Evolutionary conservation across 305 asterid genomes (phyloP).

Genomic region (Coffea humblotiana): DNA sequence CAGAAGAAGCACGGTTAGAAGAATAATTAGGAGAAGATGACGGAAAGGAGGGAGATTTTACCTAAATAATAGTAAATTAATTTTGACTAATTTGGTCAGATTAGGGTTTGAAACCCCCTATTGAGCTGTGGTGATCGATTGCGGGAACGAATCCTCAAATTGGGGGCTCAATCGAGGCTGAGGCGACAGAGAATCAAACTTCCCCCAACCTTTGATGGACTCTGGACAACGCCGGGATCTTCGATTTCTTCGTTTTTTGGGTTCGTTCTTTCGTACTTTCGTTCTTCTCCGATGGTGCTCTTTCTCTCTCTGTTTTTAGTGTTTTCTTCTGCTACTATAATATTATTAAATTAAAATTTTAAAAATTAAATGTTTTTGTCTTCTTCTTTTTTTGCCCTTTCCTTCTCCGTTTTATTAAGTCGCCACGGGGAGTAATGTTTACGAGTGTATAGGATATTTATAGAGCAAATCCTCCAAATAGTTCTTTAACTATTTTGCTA

Average conservation of each 20-base stretch:
- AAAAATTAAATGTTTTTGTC: too few species aligned
- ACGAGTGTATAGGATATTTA: too few species aligned
- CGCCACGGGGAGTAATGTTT: too few species aligned
- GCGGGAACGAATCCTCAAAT: neutral
- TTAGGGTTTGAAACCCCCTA: neutral
- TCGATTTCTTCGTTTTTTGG: neutral
- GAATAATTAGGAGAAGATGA: neutral
- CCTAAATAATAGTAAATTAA: neutral
- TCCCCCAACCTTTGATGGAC: neutral
- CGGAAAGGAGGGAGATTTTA: neutral
- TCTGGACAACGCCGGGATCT: neutral
- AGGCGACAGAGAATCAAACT: neutral
- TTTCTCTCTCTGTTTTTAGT: neutral
- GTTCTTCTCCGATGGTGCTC: neutral
- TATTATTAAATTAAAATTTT: too few species aligned
- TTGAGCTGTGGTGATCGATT: neutral
- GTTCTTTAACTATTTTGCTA: too few species aligned
- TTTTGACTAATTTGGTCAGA: neutral
- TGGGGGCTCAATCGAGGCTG: neutral
- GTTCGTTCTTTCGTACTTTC: neutral
- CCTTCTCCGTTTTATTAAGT: too few species aligned
- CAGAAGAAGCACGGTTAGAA: neutral
- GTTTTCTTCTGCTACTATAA: too few species aligned
- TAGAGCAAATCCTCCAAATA: too few species aligned
- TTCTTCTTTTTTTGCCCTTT: too few species aligned